Percentiles rank a stretch among this genome's conserved stretches.
Evolutionary conservation across 73 alveolate genomes (phyloP).

Genomic region (Uronychia setigera): DNA sequence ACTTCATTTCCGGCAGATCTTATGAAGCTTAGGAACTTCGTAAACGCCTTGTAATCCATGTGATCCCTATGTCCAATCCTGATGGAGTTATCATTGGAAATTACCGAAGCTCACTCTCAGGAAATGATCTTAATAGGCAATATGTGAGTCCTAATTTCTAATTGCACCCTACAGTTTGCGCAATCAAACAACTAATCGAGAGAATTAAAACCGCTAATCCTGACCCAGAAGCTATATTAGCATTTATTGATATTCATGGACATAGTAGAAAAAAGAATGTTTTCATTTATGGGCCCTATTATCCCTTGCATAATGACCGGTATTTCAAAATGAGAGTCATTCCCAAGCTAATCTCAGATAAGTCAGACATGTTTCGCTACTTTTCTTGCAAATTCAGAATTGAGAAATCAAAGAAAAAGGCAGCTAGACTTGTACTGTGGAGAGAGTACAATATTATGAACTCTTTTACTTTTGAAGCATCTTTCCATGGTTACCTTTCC

Average conservation of each 20-base stretch:
- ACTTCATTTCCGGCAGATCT: conserved; percentile 37
- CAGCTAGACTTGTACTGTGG: conserved; percentile 52
- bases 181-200: conserved; percentile 53
- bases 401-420: conserved; percentile 41
- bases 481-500: conserved; percentile 46
- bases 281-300: conserved; percentile 38
- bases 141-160: conserved; percentile 57
- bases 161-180: conserved; percentile 65
- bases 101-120: conserved; percentile 65
- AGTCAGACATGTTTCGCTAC: conserved; percentile 61
- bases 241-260: conserved; percentile 76
- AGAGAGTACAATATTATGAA: conserved; percentile 39
- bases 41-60: conserved; percentile 64
- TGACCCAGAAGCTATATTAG: conserved; percentile 26
- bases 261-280: conserved; percentile 38
- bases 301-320: conserved; percentile 44
- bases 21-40: conserved; percentile 78
- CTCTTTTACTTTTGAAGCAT: conserved; percentile 48
- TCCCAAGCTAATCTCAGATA: conserved; percentile 53
- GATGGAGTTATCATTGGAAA: conserved; percentile 73
- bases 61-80: conserved; percentile 70
- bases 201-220: conserved; percentile 36
- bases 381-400: conserved; percentile 46
- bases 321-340: conserved; percentile 56
- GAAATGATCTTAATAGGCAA: conserved; percentile 68